Percentiles rank a stretch among this genome's conserved stretches.
Evolutionary conservation across 345 rosid genomes (phyloP).

Genomic region (Camelina neglecta): DNA sequence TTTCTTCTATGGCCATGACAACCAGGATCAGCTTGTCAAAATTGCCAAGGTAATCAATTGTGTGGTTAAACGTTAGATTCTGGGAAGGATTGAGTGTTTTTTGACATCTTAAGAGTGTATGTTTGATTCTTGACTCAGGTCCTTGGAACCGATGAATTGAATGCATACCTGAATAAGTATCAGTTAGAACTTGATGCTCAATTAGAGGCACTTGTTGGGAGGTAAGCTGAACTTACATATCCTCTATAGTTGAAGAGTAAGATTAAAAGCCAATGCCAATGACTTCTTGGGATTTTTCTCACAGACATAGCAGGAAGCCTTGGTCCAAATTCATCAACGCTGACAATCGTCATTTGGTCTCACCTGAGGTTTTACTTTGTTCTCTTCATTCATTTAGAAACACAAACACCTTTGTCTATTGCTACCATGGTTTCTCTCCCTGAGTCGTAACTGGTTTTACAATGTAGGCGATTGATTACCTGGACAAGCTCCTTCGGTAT

Average conservation of each 20-base stretch:
- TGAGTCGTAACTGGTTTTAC: slow-evolving; percentile 1
- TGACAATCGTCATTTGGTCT: slow-evolving; percentile 92
- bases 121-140: slow-evolving; percentile 56
- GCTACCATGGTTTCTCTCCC: neutral
- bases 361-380: slow-evolving; percentile 70
- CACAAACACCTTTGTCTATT: neutral
- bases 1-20: slow-evolving; percentile 99
- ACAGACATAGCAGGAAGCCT: slow-evolving; percentile 92
- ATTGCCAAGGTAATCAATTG: slow-evolving; percentile 79
- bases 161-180: slow-evolving; percentile 88
- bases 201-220: slow-evolving; percentile 94
- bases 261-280: neutral
- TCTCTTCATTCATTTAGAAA: slow-evolving; percentile 10
- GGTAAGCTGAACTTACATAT: slow-evolving; percentile 49
- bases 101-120: neutral
- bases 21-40: slow-evolving; percentile 97
- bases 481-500: slow-evolving; percentile 89
- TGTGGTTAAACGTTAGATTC: neutral
- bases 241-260: slow-evolving; percentile 5
- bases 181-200: slow-evolving; percentile 96
- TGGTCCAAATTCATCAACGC: slow-evolving; percentile 91
- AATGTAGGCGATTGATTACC: slow-evolving; percentile 89
- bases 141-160: slow-evolving; percentile 93
- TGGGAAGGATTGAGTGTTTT: neutral
- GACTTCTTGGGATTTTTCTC: neutral